Evolutionary conservation across 345 rosid species (phyloP).

Genomic region (Erodium maritimum): DNA sequence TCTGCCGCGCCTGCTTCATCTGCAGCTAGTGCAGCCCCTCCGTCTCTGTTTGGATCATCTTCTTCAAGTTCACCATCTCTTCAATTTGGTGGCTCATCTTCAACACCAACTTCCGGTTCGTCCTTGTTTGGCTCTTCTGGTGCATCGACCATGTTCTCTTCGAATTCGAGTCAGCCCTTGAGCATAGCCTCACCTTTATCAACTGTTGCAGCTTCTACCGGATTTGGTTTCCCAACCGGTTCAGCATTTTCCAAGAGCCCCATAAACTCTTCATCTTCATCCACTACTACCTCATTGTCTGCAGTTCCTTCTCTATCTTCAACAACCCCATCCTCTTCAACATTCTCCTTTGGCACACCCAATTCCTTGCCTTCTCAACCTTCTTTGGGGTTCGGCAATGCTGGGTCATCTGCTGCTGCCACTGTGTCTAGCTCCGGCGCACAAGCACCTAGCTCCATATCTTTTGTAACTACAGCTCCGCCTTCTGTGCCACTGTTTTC

Average conservation of each 20-base stretch:
- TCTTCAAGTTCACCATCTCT: conserved; percentile 5
- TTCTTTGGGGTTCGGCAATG: conserved; percentile 11
- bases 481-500: conserved; percentile 37
- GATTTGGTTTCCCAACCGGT: neutral
- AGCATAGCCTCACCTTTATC: neutral
- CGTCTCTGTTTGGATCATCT: conserved; percentile 14
- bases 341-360: conserved; percentile 1
- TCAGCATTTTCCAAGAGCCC: neutral
- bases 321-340: neutral
- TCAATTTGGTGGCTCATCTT: neutral
- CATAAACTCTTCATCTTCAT: neutral
- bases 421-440: conserved; percentile 16
- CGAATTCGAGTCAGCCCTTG: neutral
- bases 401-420: conserved; percentile 24
- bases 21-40: conserved; percentile 4
- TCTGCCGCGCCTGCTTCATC: neutral
- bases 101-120: neutral
- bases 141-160: neutral
- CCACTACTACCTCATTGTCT: neutral
- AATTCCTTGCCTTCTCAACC: conserved; percentile 5
- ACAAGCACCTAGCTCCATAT: conserved; percentile 20
- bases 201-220: neutral
- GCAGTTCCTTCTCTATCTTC: neutral
- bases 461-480: conserved; percentile 17
- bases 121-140: conserved; percentile 4